Percentiles rank a stretch among this genome's conserved stretches.
phyloP scores from a whole-genome alignment of 1,284 basidiomycete species.

The Wallemia mellicola region DNA sequence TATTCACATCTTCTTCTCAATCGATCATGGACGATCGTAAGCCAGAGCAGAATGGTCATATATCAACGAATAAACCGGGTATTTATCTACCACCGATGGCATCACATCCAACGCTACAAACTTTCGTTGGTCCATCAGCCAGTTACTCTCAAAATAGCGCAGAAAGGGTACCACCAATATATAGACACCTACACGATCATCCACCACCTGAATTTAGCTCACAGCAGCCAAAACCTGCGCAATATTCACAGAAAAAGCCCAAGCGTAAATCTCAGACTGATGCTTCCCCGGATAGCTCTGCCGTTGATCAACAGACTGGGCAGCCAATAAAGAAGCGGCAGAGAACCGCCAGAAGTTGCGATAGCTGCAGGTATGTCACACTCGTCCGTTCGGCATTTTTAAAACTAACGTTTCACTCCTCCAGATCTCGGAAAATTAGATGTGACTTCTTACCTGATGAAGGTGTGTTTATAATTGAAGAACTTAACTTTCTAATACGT shows the following conservation, averaged over 20 bases:
- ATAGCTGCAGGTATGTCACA: not conserved
- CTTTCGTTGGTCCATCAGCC: not conserved
- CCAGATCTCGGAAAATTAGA: not conserved
- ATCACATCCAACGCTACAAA: not conserved
- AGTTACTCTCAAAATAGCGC: not conserved
- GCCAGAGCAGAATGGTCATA: too few species aligned
- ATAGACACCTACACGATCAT: not conserved
- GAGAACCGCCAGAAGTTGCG: not conserved
- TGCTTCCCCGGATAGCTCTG: not conserved
- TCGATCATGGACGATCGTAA: too few species aligned
- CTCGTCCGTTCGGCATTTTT: not conserved
- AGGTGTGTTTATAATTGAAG: not conserved
- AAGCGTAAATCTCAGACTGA: not conserved
- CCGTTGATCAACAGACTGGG: not conserved
- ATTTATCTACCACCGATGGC: not conserved
- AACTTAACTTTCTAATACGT: not conserved
- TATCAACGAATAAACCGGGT: not conserved
- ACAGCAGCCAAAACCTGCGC: not conserved
- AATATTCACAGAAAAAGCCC: not conserved
- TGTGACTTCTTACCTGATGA: not conserved
- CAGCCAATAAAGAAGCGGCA: not conserved
- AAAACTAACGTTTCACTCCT: not conserved
- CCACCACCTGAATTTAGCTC: not conserved
- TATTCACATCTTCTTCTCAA: too few species aligned
- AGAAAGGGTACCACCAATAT: not conserved